These are phyloP conservation scores for Mycena galericulata DNA, from an alignment of 768 basidiomycete species.

Conservation along the genomic window DNA sequence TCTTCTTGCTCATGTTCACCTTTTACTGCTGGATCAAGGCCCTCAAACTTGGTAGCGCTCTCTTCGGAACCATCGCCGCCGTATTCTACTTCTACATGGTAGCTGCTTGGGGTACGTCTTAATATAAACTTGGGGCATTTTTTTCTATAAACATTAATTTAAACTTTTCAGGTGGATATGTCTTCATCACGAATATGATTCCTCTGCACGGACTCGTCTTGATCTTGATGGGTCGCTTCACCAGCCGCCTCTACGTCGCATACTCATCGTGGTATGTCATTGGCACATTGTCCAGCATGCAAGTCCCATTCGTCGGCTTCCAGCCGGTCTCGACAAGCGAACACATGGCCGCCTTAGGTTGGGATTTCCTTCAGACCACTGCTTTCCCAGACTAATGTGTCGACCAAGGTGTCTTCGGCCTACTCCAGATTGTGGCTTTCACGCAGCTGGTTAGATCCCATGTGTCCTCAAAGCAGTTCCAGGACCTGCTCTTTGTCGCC, in stretches of 20 bases:
- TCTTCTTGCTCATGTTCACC: conserved; percentile 99
- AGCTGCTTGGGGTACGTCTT: conserved; percentile 93
- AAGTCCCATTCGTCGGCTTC: conserved; percentile 99
- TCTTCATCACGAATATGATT: conserved; percentile 99
- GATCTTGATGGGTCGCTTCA: conserved; percentile 96
- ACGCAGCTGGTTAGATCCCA: conserved; percentile 90
- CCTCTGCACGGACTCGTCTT: conserved; percentile 96
- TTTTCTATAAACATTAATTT: neutral
- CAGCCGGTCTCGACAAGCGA: conserved; percentile 98
- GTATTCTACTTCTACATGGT: conserved; percentile 99
- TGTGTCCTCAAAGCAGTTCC: conserved; percentile 93
- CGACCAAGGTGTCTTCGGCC: conserved; percentile 87
- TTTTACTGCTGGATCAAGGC: conserved; percentile 98
- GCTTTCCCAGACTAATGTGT: conserved; percentile 22
- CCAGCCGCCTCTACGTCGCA: conserved; percentile 90
- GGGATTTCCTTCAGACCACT: conserved; percentile 33
- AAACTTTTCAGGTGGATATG: conserved; percentile 96
- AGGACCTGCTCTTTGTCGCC: conserved; percentile 76
- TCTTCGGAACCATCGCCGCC: conserved; percentile 91
- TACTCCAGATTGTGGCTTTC: conserved; percentile 96
- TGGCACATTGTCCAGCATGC: conserved; percentile 97
- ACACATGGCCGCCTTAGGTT: conserved; percentile 98
- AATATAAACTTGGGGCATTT: neutral
- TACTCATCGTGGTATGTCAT: conserved; percentile 99
- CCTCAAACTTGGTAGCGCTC: conserved; percentile 91